Percentiles rank a stretch among this genome's conserved stretches.
Conservation (phyloP, 2,329 filamentous ascomycete species). For the Pseudogymnoascus verrucosus region DNA sequence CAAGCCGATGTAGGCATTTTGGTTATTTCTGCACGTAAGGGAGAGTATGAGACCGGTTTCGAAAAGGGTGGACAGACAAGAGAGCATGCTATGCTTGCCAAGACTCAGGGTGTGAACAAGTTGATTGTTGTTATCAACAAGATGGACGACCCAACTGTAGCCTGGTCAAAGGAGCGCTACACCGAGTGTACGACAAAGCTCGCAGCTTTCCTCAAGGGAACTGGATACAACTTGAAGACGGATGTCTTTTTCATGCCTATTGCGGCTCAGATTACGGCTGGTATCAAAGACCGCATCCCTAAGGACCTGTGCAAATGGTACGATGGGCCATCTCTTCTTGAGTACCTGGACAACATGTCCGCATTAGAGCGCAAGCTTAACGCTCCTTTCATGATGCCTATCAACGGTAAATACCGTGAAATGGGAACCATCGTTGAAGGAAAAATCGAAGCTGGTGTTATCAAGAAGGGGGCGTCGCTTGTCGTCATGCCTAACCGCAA, state of each 20-base stretch:
- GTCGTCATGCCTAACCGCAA: conserved; percentile 96
- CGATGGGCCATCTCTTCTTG: conserved; percentile 80
- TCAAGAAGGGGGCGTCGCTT: conserved; percentile 80
- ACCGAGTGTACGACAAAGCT: conserved; percentile 91
- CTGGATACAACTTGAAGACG: conserved; percentile 89
- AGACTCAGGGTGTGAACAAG: conserved; percentile 97
- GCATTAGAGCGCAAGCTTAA: conserved; percentile 92
- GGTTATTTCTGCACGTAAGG: conserved; percentile 93
- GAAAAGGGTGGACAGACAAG: conserved; percentile 94
- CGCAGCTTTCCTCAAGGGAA: conserved; percentile 75
- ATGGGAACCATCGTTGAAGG: conserved; percentile 97
- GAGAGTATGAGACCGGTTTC: conserved; percentile 98
- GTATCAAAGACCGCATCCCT: conserved; percentile 82
- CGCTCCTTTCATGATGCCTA: conserved; percentile 98
- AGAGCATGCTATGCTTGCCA: conserved; percentile 95
- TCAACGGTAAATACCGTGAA: conserved; percentile 93
- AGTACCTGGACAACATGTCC: conserved; percentile 91
- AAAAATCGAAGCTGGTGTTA: conserved; percentile 88
- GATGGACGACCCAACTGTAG: conserved; percentile 95
- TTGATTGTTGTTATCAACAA: conserved; percentile 94
- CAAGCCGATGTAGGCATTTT: conserved; percentile 92
- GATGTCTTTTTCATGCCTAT: conserved; percentile 96
- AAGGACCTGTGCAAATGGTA: conserved; percentile 75
- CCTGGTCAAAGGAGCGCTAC: conserved; percentile 91
- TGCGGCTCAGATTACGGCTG: conserved; percentile 75